A percentile compares a stretch with the other conserved stretches of the same genome.
phyloP scores from a whole-genome alignment of 371 early-diverging fungal species.

The Mortierella sp. region DNA sequence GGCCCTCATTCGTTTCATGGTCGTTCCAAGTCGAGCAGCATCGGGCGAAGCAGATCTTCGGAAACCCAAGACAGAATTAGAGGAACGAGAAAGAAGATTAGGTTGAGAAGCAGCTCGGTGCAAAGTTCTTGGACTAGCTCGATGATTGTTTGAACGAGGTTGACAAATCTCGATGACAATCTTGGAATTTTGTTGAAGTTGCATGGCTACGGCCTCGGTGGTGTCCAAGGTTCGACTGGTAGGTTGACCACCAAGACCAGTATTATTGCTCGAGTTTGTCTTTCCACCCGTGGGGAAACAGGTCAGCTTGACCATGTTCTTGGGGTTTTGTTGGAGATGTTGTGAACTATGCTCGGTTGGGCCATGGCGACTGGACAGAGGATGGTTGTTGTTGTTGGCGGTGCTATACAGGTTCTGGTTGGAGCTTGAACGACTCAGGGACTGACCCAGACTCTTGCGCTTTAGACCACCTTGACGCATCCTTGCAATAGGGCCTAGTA shows the following conservation, averaged over 20 bases:
- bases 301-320: conserved; percentile 20
- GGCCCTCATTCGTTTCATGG: conserved; percentile 15
- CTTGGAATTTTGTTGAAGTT: conserved; percentile 24
- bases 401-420: conserved; percentile 30
- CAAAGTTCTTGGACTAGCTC: not conserved
- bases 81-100: conserved; percentile 12
- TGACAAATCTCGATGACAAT: conserved; percentile 34
- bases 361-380: not conserved
- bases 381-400: conserved; percentile 2
- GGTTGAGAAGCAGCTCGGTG: conserved; percentile 14
- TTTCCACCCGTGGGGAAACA: conserved; percentile 11
- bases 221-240: conserved; percentile 13
- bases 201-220: conserved; percentile 19
- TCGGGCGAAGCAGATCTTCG: conserved; percentile 18
- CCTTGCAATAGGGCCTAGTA: conserved; percentile 18
- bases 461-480: conserved; percentile 19
- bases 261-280: not conserved
- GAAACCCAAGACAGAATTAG: conserved; percentile 8
- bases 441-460: conserved; percentile 27
- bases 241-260: not conserved
- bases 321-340: not conserved
- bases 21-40: conserved; percentile 3
- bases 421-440: conserved; percentile 23
- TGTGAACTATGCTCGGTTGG: not conserved
- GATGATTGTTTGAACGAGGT: conserved; percentile 12